Conservation (phyloP, 805 yeast genomes). For the Teunomyces pallodes region DNA sequence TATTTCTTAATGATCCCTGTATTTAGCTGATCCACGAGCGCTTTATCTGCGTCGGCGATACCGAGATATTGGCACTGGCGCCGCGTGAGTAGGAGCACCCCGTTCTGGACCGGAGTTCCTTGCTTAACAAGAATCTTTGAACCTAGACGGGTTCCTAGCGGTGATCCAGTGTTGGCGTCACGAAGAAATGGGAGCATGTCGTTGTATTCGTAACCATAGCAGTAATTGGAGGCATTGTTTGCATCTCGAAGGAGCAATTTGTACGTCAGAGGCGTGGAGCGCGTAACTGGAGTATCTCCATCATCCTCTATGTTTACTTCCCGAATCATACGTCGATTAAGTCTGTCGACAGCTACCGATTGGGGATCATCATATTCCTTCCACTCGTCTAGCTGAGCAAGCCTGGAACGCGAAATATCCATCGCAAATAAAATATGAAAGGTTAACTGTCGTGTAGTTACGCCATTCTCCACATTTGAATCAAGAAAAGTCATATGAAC, state of each 20-base stretch:
- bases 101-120: conserved; percentile 48
- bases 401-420: conserved; percentile 50
- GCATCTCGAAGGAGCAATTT: conserved; percentile 58
- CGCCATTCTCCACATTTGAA: background rate
- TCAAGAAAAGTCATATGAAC: background rate
- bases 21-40: conserved; percentile 28
- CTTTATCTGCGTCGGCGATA: conserved; percentile 19
- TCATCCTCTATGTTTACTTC: conserved; percentile 49
- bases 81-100: conserved; percentile 39
- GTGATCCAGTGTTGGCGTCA: conserved; percentile 19
- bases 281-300: conserved; percentile 9
- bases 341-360: conserved; percentile 57
- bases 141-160: conserved; percentile 47
- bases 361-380: conserved; percentile 52
- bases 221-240: conserved; percentile 39
- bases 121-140: conserved; percentile 52
- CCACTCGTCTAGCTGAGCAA: conserved; percentile 56
- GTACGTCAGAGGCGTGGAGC: conserved; percentile 26
- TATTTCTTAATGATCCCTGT: conserved; percentile 36
- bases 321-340: conserved; percentile 41
- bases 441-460: conserved; percentile 19
- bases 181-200: conserved; percentile 51
- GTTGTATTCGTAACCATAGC: conserved; percentile 55
- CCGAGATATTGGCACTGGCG: conserved; percentile 33
- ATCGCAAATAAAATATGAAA: conserved; percentile 58